Evolutionary conservation across 2,329 filamentous ascomycete genomes (phyloP).

Genomic region (Hymenoscyphus fraxineus): DNA sequence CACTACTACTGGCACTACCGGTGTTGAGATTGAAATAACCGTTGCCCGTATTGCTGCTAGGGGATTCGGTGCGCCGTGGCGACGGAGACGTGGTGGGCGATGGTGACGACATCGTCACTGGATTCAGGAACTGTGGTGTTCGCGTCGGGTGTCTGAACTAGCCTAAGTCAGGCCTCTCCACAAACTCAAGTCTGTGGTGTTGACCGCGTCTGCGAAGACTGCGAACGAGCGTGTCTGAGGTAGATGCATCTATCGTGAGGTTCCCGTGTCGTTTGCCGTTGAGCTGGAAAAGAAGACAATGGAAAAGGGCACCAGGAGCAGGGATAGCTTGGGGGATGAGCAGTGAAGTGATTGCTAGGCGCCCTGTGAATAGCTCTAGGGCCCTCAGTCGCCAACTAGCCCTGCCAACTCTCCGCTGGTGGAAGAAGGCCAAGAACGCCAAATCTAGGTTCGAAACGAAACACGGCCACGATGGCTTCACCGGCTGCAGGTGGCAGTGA

Average conservation of each 20-base stretch:
- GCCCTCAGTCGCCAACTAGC: background rate
- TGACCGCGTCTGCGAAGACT: conserved; percentile 16
- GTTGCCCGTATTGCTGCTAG: conserved; percentile 6
- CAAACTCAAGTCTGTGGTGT: conserved; percentile 14
- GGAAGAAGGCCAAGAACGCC: background rate
- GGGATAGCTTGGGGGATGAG: conserved; percentile 8
- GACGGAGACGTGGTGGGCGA: background rate
- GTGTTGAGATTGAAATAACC: background rate
- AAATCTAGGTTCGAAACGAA: background rate
- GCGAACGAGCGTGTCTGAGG: conserved; percentile 5
- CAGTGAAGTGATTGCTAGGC: background rate
- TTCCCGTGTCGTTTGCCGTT: background rate
- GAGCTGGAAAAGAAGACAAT: no score
- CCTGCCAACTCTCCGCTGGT: background rate
- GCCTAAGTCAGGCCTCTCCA: conserved; percentile 15
- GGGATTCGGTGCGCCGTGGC: conserved; percentile 7
- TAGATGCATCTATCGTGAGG: conserved; percentile 15
- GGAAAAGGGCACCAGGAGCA: background rate
- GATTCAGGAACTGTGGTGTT: no score
- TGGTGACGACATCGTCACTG: conserved; percentile 6
- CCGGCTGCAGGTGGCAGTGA: background rate
- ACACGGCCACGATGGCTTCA: background rate
- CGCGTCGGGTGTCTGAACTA: background rate
- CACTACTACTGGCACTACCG: background rate
- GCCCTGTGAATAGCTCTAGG: background rate